Evolutionary conservation across 768 basidiomycete species (phyloP), one percentile per base, ranked within the genome.

Genomic region (Kondoa malvinella): DNA sequence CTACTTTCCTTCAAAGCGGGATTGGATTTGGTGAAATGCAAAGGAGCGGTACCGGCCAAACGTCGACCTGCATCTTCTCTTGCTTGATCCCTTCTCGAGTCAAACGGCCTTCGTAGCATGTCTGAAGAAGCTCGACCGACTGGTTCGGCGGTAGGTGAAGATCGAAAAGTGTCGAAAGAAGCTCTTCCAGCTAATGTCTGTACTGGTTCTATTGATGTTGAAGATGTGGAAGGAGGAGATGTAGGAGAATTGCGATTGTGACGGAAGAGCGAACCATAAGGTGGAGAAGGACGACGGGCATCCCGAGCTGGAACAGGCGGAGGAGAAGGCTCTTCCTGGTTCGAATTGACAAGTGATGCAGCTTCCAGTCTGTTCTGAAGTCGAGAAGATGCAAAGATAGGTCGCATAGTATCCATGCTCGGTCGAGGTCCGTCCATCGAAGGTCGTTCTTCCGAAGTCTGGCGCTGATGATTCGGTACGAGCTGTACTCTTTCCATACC

Each of bases 401-500:
- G 61, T 16, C 61, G 61, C 16, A 63, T 16, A 29, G 14, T 63
- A 27, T 63, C 61, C 40, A 50, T 50, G 21, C 40, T 50, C 21
- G 27, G 16, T 17, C 15, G 61, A 63, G 3, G 27, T 17, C 8
- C 3, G 8, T 16, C 30, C 27, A 27, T 63, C 31, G 61, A 27
- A 3, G 30, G 32, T 32, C 30, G 61, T 30, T 25, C 58, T 14
- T 25, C 40, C 15, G 30, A 25, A 14, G 58, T 25, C 15, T 25
- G 8, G 4, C 58, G 58, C 27, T 31, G 58, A 26, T 31, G 58
- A 25, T 50, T 31, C 3, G 61, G 27, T 12, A 63, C 61, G 8
- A 63, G 30, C 61, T 63, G 61, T 8, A 63, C 61, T 15, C 61
- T 16, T 29, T 63, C 61, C 61, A 63, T 63, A 21, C 61, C 61